Conservation (phyloP, 1,284 basidiomycete species). For the Naganishia sp. region DNA sequence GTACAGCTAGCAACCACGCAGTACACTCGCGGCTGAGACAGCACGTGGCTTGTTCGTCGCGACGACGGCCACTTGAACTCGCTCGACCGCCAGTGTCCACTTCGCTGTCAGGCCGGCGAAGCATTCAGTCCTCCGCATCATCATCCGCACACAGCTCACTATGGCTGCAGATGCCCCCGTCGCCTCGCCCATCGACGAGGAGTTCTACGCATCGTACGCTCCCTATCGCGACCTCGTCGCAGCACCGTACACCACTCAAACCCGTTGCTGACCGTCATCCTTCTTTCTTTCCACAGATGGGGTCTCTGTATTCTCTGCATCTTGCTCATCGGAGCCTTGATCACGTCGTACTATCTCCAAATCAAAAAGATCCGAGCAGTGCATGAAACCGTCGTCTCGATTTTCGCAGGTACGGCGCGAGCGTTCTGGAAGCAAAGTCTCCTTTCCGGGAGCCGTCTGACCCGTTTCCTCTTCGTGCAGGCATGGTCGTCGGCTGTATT, state of each 20-base stretch:
- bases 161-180: slow-evolving; percentile 26
- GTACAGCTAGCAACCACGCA: too few species aligned
- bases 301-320: slow-evolving; percentile 91
- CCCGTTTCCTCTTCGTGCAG: slow-evolving; percentile 34
- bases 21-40: slow-evolving; percentile 18
- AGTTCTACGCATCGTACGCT: slow-evolving; percentile 75
- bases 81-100: background rate
- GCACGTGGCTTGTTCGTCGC: slow-evolving; percentile 23
- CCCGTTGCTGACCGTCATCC: background rate
- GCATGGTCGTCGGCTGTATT: slow-evolving; percentile 92
- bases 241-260: background rate
- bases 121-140: background rate
- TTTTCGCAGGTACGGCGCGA: slow-evolving; percentile 66
- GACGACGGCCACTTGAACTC: slow-evolving; percentile 1
- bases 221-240: background rate
- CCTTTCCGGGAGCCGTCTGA: background rate
- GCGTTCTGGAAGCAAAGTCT: background rate
- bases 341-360: slow-evolving; percentile 97
- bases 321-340: slow-evolving; percentile 89
- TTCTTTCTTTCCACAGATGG: slow-evolving; percentile 58
- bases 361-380: slow-evolving; percentile 93
- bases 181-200: slow-evolving; percentile 61
- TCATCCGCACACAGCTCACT: slow-evolving; percentile 2
- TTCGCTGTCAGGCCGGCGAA: background rate
- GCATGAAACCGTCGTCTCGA: slow-evolving; percentile 94